phyloP scores from a whole-genome alignment of 345 rosid species.

The Arabidopsis suecica region DNA sequence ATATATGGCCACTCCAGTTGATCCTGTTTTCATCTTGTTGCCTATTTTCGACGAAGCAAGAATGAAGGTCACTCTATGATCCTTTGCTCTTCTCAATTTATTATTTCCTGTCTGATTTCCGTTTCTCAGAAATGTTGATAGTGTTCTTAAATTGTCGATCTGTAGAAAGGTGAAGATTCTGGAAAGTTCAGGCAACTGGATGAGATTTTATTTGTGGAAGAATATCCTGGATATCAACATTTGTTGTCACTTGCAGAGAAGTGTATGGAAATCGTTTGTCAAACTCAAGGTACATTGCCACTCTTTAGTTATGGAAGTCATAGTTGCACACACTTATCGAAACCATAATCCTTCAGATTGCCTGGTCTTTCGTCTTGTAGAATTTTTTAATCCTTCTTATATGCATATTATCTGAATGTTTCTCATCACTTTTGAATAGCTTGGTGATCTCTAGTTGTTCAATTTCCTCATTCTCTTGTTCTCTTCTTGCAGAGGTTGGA shows the following conservation, averaged over 20 bases:
- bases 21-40: constrained; percentile 82
- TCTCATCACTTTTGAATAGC: constrained; percentile 10
- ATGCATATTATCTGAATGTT: background rate
- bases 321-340: background rate
- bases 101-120: background rate
- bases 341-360: constrained; percentile 1
- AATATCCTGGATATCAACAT: constrained; percentile 72
- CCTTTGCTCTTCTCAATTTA: background rate
- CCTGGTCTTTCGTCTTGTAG: background rate
- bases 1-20: constrained; percentile 79
- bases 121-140: background rate
- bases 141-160: constrained; percentile 1
- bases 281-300: constrained; percentile 65
- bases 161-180: constrained; percentile 78
- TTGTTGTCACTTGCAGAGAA: constrained; percentile 66
- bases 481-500: constrained; percentile 67
- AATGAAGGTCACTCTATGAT: constrained; percentile 67
- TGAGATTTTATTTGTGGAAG: constrained; percentile 74
- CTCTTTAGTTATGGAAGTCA: constrained; percentile 14
- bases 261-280: constrained; percentile 83
- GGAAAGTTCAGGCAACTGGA: constrained; percentile 91
- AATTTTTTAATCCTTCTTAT: background rate
- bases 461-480: constrained; percentile 19
- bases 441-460: constrained; percentile 18
- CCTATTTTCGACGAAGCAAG: constrained; percentile 86